These are phyloP conservation scores for Brassica juncea DNA, from an alignment of 345 rosid species.

Conservation along the genomic window DNA sequence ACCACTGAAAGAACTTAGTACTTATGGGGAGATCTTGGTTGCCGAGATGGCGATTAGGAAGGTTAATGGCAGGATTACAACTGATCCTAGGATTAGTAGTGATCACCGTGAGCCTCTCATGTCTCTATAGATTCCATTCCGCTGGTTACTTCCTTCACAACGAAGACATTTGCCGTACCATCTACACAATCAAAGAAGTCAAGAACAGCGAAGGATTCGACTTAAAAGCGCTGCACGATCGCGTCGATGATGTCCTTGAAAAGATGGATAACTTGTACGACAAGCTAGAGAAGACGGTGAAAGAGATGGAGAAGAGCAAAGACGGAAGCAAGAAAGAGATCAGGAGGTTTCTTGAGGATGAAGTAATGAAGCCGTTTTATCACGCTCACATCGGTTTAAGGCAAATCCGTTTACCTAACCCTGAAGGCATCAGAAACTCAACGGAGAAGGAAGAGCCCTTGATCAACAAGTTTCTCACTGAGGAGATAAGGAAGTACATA, in stretches of 20 bases:
- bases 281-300: conserved; percentile 59
- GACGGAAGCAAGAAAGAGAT: conserved; percentile 52
- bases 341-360: conserved; percentile 61
- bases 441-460: conserved; percentile 64
- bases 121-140: conserved; percentile 68
- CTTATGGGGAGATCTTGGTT: conserved; percentile 54
- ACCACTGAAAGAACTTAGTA: not conserved
- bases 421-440: conserved; percentile 48
- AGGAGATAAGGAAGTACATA: conserved; percentile 78
- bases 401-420: conserved; percentile 64
- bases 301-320: conserved; percentile 62
- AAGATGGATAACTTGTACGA: conserved; percentile 62
- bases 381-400: conserved; percentile 64
- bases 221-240: conserved; percentile 43
- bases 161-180: conserved; percentile 64
- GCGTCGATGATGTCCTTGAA: conserved; percentile 56
- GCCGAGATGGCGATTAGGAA: conserved; percentile 55
- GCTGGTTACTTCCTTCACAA: conserved; percentile 66
- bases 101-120: conserved; percentile 58
- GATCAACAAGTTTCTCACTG: conserved; percentile 63
- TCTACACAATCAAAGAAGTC: conserved; percentile 52
- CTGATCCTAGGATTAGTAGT: conserved; percentile 63
- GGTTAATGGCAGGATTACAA: conserved; percentile 66
- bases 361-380: conserved; percentile 74
- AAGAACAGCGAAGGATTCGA: conserved; percentile 48